These are phyloP conservation scores for Hypoxylon sp. DNA, from an alignment of 2,329 filamentous ascomycete genomes.

Conservation along the genomic window DNA sequence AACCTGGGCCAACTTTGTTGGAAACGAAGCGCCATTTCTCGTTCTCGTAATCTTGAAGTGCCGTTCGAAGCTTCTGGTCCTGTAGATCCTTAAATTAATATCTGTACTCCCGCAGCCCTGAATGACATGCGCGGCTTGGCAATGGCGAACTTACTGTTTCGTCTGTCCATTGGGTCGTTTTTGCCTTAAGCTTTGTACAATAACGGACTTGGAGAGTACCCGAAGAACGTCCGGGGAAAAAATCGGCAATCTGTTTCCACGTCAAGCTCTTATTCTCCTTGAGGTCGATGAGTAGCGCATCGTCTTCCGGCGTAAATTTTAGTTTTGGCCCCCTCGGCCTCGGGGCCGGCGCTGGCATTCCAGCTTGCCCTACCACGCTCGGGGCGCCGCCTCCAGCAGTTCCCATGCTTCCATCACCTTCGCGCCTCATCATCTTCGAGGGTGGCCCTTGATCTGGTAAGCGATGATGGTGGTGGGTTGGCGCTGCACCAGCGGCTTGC, in stretches of 20 bases:
- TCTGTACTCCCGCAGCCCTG: slow-evolving; percentile 6
- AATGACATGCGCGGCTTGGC: slow-evolving; percentile 12
- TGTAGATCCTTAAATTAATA: slow-evolving; percentile 54
- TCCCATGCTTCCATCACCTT: slow-evolving; percentile 61
- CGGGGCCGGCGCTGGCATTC: slow-evolving; percentile 87
- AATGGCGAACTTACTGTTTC: slow-evolving; percentile 78
- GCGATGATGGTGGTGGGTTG: slow-evolving; percentile 84
- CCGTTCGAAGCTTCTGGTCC: slow-evolving; percentile 81
- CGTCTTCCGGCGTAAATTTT: slow-evolving; percentile 94
- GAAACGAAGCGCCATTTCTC: slow-evolving; percentile 95
- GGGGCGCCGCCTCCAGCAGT: slow-evolving; percentile 70
- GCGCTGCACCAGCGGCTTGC: slow-evolving; percentile 61
- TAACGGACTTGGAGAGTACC: slow-evolving; percentile 94
- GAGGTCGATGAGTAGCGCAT: slow-evolving; percentile 86
- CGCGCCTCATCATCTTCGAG: slow-evolving; percentile 74
- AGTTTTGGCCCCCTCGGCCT: slow-evolving; percentile 88
- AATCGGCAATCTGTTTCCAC: slow-evolving; percentile 98
- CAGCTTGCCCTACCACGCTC: slow-evolving; percentile 86
- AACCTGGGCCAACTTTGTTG: slow-evolving; percentile 89
- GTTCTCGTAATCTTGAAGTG: slow-evolving; percentile 86
- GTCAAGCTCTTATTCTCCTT: slow-evolving; percentile 96
- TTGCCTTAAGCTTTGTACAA: slow-evolving; percentile 94
- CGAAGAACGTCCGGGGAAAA: slow-evolving; percentile 90
- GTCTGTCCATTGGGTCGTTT: slow-evolving; percentile 92
- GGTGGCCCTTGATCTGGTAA: slow-evolving; percentile 80